Conservation (phyloP, 2,329 filamentous ascomycete species). For the Aspergillus pseudoglaucus region DNA sequence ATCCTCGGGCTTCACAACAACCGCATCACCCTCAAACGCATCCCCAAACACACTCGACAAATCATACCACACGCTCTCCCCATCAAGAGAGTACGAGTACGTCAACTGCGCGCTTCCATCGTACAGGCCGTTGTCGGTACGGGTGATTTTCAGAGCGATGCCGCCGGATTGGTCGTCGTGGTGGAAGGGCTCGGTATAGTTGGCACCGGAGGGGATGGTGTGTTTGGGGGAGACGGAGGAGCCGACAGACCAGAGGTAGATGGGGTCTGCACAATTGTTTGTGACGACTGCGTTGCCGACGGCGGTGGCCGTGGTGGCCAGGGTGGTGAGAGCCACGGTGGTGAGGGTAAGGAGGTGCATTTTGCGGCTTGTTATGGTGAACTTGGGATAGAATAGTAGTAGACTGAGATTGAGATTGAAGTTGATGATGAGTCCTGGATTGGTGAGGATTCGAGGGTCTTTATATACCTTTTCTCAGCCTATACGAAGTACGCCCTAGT, state of each 20-base stretch:
- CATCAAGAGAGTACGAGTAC: conserved; percentile 37
- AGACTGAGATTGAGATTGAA: not conserved
- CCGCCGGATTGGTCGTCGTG: conserved; percentile 34
- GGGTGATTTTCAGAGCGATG: conserved; percentile 38
- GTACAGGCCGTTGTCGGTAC: conserved; percentile 28
- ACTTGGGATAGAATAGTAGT: not conserved
- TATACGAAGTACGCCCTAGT: too few relatives aligned
- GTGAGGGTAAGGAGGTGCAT: conserved; percentile 29
- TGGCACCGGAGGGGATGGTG: conserved; percentile 24
- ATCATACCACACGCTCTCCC: conserved; percentile 35
- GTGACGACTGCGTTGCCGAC: conserved; percentile 33
- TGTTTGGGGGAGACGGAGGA: conserved; percentile 23
- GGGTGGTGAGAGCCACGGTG: conserved; percentile 24
- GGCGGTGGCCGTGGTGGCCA: conserved; percentile 15
- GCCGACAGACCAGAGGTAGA: conserved; percentile 37
- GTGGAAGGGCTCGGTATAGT: conserved; percentile 31
- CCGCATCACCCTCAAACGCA: conserved; percentile 27
- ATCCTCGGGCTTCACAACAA: conserved; percentile 20
- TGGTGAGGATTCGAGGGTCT: not conserved
- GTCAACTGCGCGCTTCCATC: conserved; percentile 32
- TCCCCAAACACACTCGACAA: conserved; percentile 39
- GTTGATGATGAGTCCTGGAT: not conserved
- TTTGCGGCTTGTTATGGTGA: conserved; percentile 5
- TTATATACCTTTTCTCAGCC: conserved; percentile 6
- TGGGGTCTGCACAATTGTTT: conserved; percentile 31